Conservation (phyloP, 208 protist species). For the Crithidia mellificae region DNA sequence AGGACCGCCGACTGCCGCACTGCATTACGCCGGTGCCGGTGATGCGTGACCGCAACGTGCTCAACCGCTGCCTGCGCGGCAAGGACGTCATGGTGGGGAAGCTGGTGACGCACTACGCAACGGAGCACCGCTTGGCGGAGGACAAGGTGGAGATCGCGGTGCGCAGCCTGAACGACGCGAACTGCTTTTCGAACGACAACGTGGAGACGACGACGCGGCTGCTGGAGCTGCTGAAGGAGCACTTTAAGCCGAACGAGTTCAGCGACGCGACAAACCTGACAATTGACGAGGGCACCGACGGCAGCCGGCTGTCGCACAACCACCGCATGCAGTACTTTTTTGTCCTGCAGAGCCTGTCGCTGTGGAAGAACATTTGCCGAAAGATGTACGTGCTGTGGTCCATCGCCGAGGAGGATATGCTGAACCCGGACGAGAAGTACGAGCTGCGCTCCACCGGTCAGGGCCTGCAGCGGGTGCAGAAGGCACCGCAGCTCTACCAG, state of each 20-base stretch:
- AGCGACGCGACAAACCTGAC: slow-evolving; percentile 56
- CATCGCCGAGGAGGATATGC: slow-evolving; percentile 94
- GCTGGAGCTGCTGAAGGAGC: slow-evolving; percentile 66
- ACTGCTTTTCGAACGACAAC: slow-evolving; percentile 91
- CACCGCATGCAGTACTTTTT: slow-evolving; percentile 95
- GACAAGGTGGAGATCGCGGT: slow-evolving; percentile 80
- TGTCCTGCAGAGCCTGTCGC: slow-evolving; percentile 94
- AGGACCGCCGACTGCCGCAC: slow-evolving; percentile 70
- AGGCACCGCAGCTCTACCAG: slow-evolving; percentile 80
- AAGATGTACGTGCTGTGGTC: slow-evolving; percentile 92
- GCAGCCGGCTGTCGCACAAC: slow-evolving; percentile 94
- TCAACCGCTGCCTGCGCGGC: slow-evolving; percentile 84
- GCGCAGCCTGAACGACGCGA: slow-evolving; percentile 90
- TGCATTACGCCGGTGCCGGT: slow-evolving; percentile 91
- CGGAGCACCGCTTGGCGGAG: slow-evolving; percentile 23
- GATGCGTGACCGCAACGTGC: slow-evolving; percentile 55
- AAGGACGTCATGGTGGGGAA: slow-evolving; percentile 84
- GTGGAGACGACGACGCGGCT: slow-evolving; percentile 73
- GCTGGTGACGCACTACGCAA: slow-evolving; percentile 69
- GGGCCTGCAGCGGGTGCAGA: slow-evolving; percentile 95
- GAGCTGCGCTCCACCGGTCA: slow-evolving; percentile 92
- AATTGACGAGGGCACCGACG: slow-evolving; percentile 81
- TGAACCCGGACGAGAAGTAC: slow-evolving; percentile 84
- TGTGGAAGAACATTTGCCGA: slow-evolving; percentile 95
- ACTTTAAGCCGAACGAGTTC: slow-evolving; percentile 70